Conservation (phyloP, 495 filamentous ascomycete species). For the Lophiostoma macrostomum region DNA sequence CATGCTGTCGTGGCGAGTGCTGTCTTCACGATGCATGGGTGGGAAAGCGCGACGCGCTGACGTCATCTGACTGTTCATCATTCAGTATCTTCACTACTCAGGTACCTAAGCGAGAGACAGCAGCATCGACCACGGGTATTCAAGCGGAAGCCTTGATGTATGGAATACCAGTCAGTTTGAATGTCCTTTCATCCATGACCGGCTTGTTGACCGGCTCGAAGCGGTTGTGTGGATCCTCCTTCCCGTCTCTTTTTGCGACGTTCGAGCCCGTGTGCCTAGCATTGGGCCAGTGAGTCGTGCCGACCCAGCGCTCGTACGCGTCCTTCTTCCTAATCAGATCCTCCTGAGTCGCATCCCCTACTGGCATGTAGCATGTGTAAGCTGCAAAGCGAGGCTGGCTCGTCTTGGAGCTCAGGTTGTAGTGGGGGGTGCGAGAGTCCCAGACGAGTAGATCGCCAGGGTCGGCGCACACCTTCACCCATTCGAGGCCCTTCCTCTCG, state of each 20-base stretch:
- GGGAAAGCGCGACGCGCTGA: too few relatives aligned
- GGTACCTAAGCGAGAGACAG: too few relatives aligned
- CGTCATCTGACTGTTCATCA: too few relatives aligned
- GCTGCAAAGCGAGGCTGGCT: not conserved
- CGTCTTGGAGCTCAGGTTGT: constrained; percentile 9
- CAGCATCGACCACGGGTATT: too few relatives aligned
- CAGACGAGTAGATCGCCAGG: constrained; percentile 4
- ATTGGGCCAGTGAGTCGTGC: constrained; percentile 8
- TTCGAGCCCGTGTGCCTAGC: constrained; percentile 1
- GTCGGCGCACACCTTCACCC: constrained; percentile 8
- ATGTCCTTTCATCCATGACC: constrained; percentile 8
- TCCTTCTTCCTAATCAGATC: constrained; percentile 7
- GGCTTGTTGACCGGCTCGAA: constrained; percentile 8
- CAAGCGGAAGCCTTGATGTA: constrained; percentile 3
- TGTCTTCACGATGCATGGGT: too few relatives aligned
- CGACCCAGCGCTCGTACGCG: constrained; percentile 3
- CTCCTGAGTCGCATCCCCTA: constrained; percentile 1
- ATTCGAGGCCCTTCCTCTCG: not conserved
- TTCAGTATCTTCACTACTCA: too few relatives aligned
- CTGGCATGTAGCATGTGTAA: constrained; percentile 9
- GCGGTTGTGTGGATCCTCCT: constrained; percentile 1
- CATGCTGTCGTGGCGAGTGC: too few relatives aligned
- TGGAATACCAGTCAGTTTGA: constrained; percentile 8
- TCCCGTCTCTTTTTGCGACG: constrained; percentile 4
- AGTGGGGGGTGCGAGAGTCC: constrained; percentile 7